These are phyloP conservation scores for Dictyostelium purpureum DNA, from an alignment of 78 protist genomes.

Conservation along the genomic window DNA sequence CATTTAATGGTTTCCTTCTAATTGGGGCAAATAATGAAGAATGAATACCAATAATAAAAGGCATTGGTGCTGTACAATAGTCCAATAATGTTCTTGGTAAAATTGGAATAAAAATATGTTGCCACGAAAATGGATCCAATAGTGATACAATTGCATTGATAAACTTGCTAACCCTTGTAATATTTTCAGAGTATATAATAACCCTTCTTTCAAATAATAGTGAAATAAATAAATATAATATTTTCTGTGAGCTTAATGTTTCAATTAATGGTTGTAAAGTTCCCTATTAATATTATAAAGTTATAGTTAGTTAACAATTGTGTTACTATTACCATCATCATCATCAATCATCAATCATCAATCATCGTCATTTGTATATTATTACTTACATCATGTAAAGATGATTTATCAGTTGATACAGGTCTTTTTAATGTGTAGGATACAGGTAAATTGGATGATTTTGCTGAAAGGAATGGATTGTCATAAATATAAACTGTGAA, in stretches of 20 bases:
- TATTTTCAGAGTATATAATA: constrained; percentile 63
- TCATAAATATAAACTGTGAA: constrained; percentile 68
- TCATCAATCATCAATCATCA: background rate
- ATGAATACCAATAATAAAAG: constrained; percentile 82
- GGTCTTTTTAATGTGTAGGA: constrained; percentile 52
- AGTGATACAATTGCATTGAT: constrained; percentile 66
- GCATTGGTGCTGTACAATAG: constrained; percentile 82
- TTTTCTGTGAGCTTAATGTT: constrained; percentile 68
- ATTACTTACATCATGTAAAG: constrained; percentile 59
- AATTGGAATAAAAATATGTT: constrained; percentile 80
- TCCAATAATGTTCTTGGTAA: constrained; percentile 77
- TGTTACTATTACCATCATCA: background rate
- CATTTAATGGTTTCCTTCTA: constrained; percentile 61
- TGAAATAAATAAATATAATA: constrained; percentile 49
- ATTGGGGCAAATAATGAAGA: constrained; percentile 72
- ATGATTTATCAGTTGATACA: constrained; percentile 56
- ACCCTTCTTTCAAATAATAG: constrained; percentile 67
- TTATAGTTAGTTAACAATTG: background rate
- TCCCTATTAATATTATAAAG: constrained; percentile 2
- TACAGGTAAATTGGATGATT: constrained; percentile 10
- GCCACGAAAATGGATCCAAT: constrained; percentile 77
- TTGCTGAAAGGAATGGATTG: constrained; percentile 18
- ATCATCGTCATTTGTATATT: background rate
- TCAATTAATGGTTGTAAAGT: constrained; percentile 68
- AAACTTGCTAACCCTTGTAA: constrained; percentile 66